Conservation (phyloP, 2,329 filamentous ascomycete genomes). For the Ramichloridium luteum region DNA sequence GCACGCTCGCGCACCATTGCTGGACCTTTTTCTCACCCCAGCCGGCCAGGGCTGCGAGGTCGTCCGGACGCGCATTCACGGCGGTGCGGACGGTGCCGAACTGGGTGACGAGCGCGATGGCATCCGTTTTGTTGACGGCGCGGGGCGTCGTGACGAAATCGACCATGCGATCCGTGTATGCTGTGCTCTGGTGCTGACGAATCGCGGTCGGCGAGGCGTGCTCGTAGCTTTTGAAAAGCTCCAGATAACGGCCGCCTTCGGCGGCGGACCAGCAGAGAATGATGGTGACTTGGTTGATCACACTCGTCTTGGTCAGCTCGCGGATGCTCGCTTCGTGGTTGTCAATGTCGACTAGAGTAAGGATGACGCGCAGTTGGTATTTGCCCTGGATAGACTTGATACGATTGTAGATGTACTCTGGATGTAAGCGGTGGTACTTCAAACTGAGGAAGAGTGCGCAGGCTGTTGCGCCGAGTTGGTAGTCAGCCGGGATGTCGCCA, state of each 20-base stretch:
- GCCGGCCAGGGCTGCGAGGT: slow-evolving; percentile 70
- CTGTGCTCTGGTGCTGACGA: slow-evolving; percentile 68
- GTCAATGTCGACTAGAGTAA: slow-evolving; percentile 87
- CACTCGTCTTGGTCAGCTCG: slow-evolving; percentile 81
- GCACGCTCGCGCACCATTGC: slow-evolving; percentile 67
- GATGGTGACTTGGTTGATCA: slow-evolving; percentile 86
- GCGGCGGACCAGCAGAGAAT: slow-evolving; percentile 89
- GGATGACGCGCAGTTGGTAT: slow-evolving; percentile 73
- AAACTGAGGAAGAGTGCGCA: slow-evolving; percentile 87
- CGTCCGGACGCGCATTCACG: slow-evolving; percentile 76
- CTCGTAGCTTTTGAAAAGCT: slow-evolving; percentile 90
- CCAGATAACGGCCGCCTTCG: slow-evolving; percentile 86
- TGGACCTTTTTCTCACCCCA: slow-evolving; percentile 95
- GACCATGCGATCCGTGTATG: slow-evolving; percentile 74
- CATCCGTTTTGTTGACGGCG: slow-evolving; percentile 89
- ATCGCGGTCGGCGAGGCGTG: slow-evolving; percentile 73
- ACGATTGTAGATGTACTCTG: slow-evolving; percentile 93
- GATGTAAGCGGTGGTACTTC: slow-evolving; percentile 94
- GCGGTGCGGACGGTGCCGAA: slow-evolving; percentile 83
- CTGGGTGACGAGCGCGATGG: slow-evolving; percentile 75
- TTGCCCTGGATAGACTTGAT: slow-evolving; percentile 74
- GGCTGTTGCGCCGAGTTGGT: slow-evolving; percentile 73
- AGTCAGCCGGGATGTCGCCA: slow-evolving; percentile 91
- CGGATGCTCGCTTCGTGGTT: slow-evolving; percentile 85
- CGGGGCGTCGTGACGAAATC: slow-evolving; percentile 88